Evolutionary conservation across 2,329 filamentous ascomycete species (phyloP), one percentile per base, ranked within the genome.

Genomic region (Neobulgaria alba): DNA sequence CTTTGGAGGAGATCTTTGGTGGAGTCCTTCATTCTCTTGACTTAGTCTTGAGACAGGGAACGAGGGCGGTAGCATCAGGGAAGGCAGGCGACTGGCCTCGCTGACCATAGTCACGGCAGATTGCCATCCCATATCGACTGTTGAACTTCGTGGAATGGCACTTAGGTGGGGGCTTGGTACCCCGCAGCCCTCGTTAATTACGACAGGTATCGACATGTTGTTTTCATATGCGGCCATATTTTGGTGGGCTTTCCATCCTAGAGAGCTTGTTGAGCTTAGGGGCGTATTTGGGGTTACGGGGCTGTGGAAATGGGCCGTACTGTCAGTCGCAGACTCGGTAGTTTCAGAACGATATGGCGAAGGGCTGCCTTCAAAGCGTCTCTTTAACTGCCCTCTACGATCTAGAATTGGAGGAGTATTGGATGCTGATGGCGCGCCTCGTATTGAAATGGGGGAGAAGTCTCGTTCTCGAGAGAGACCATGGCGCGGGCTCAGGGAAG

Each of bases 91-190:
- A n/a, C n/a, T n/a, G n/a, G n/a, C n/a, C n/a, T n/a, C n/a, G n/a
- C n/a, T n/a, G n/a, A n/a, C n/a, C n/a, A n/a, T n/a, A n/a, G n/a
- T n/a, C n/a, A n/a, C n/a, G n/a, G n/a, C n/a, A n/a, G n/a, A n/a
- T n/a, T n/a, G n/a, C n/a, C n/a, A n/a, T n/a, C n/a, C n/a, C n/a
- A n/a, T n/a, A n/a, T n/a, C n/a, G n/a, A n/a, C n/a, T n/a, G n/a
- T n/a, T n/a, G n/a, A n/a, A n/a, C n/a, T n/a, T n/a, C 66, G 60
- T 4, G 68, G 67, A 20, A 70, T 62, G 10, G 67, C 67, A 44
- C 64, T 69, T 5, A 70, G 59, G 52, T 63, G 62, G 3, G 67
- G 67, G 41, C 63, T 66, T n/a, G n/a, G n/a, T 20, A 35, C 12
- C 2, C 64, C 43, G 4, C 42, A 46, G 9, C 45, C 42, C 18